Conservation (phyloP, 306 rosid genomes). For the Vicia faba region DNA sequence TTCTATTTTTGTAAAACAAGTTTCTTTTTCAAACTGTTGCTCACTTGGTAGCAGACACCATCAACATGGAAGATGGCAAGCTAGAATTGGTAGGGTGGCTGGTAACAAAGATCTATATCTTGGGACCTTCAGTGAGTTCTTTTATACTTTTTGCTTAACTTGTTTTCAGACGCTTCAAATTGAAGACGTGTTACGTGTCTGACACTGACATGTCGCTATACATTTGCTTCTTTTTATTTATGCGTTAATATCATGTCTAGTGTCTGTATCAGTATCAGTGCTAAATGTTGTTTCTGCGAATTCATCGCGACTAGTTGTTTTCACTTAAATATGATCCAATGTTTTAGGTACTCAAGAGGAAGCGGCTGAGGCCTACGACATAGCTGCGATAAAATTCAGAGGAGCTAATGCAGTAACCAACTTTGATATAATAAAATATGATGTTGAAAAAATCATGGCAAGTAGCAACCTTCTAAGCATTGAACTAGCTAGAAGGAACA, state of each 20-base stretch:
- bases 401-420: conserved; percentile 87
- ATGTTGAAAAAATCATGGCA: conserved; percentile 78
- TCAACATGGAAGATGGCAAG: conserved; percentile 98
- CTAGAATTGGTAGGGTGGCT: conserved; percentile 91
- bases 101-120: conserved; percentile 95
- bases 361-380: conserved; percentile 93
- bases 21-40: conserved; percentile 15
- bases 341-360: conserved; percentile 87
- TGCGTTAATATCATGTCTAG: not conserved
- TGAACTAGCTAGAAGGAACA: conserved; percentile 67
- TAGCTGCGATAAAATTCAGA: conserved; percentile 87
- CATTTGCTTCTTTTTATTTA: not conserved
- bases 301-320: not conserved
- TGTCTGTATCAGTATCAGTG: not conserved
- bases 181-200: not conserved
- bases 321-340: not conserved
- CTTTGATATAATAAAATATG: conserved; percentile 82
- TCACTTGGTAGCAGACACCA: conserved; percentile 69
- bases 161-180: not conserved
- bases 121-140: conserved; percentile 84
- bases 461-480: conserved; percentile 75
- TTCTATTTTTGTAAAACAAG: conserved; percentile 11
- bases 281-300: not conserved
- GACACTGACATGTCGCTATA: not conserved
- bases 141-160: not conserved